A percentile compares a stretch with the other conserved stretches of the same genome.
Conservation (phyloP, 371 early-diverging fungal genomes). For the Entomophthora muscae region DNA sequence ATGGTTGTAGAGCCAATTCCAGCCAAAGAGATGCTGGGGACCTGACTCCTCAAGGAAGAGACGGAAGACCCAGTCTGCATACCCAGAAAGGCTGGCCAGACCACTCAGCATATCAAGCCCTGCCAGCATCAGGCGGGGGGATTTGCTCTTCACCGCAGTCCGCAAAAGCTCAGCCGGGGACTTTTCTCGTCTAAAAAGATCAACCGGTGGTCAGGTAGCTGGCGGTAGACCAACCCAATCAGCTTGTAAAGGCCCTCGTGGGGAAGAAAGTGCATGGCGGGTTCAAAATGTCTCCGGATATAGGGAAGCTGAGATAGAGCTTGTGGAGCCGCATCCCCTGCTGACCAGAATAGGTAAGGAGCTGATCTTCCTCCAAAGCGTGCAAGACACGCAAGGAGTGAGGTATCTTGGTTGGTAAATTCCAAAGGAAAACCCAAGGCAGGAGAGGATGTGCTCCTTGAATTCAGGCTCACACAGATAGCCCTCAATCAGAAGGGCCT, state of each 20-base stretch:
- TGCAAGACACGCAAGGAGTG: background rate
- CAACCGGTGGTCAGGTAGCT: background rate
- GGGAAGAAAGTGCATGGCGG: background rate
- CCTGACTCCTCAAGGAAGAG: background rate
- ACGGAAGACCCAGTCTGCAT: background rate
- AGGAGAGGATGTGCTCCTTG: background rate
- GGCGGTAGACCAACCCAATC: background rate
- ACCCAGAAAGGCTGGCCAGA: background rate
- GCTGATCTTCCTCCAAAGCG: background rate
- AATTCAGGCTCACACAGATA: background rate
- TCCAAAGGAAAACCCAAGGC: background rate
- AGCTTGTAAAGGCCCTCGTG: background rate
- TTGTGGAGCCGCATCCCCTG: background rate
- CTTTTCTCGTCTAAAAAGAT: background rate
- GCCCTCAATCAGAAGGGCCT: background rate
- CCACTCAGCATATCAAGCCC: background rate
- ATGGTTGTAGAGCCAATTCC: background rate
- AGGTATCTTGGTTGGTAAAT: background rate
- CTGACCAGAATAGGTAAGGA: background rate
- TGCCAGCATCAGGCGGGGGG: background rate
- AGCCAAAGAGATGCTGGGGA: background rate
- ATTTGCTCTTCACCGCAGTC: background rate
- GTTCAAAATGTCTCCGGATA: background rate
- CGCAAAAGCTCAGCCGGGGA: background rate
- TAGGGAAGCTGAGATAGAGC: background rate